Base-by-base conservation (phyloP, 306 rosid species). In the Adenanthera pavonina region DNA sequence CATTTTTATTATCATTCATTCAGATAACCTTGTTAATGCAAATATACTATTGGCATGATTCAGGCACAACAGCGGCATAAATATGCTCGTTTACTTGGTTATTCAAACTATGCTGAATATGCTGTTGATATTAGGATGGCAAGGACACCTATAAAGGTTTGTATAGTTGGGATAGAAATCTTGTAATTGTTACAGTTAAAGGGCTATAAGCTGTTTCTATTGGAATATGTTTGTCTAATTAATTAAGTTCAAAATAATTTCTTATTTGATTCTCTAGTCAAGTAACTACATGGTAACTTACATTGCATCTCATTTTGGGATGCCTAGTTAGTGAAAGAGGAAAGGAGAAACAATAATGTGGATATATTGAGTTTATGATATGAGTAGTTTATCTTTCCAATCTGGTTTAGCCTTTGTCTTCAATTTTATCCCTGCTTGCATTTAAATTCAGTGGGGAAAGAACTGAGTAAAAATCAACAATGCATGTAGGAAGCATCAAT, bases 21-120 rank as follows among this genome's bases (percentile, higher is more conserved):
- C 0, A 11, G 66, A 40, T 74, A 59, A 71, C 52, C 48, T 56
- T 70, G 25, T 81, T 48, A 30, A 62, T 59, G 76, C 47, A 75
- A 60, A 65, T 68, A 78, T 75, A 74, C 51, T 53, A 54, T 84
- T 77, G 80, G 65, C 38, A 72, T 81, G 83, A 76, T 88, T 80
- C 87, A 95, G 99, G 97, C 93, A 70, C 93, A 93, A 69, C 80
- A 89, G 51, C 97, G 99, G 70, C 97, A 95, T 88, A 95, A 91
- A 80, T 86, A 89, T 86, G 94, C 99, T 53, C 94, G 94, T 48
- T 84, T 95, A 84, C 97, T 93, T 68, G 97, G 97, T 83, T 89
- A 86, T 90, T 89, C 96, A 67, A 93, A 90, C 90, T 93, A 89
- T 83, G 97, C 99, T 41, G 99, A 95, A 83, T 93, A 88, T 86